These are phyloP conservation scores for Ustilaginoidea virens DNA, from an alignment of 2,329 filamentous ascomycete species.

Conservation along the genomic window DNA sequence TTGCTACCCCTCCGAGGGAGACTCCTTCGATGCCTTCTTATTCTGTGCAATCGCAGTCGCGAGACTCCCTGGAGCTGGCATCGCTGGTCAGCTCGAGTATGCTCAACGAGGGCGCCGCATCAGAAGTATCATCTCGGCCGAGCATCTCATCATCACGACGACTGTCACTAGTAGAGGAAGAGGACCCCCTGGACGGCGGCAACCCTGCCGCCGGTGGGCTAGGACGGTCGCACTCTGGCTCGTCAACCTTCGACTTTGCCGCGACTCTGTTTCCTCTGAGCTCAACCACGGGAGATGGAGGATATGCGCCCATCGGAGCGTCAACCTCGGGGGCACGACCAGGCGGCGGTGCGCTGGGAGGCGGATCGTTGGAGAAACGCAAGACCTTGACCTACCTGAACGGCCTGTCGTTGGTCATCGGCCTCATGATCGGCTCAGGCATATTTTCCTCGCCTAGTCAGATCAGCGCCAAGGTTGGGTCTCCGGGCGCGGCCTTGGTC, in stretches of 20 bases:
- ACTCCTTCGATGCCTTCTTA: slow-evolving; percentile 24
- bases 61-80: slow-evolving; percentile 92
- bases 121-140: slow-evolving; percentile 59
- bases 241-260: slow-evolving; percentile 92
- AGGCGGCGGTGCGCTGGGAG: slow-evolving; percentile 42
- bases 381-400: slow-evolving; percentile 94
- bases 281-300: slow-evolving; percentile 52
- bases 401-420: slow-evolving; percentile 78
- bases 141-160: slow-evolving; percentile 85
- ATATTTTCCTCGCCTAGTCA: slow-evolving; percentile 93
- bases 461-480: slow-evolving; percentile 82
- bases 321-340: slow-evolving; percentile 40
- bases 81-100: slow-evolving; percentile 75
- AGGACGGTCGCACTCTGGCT: slow-evolving; percentile 68
- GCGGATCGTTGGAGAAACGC: slow-evolving; percentile 78
- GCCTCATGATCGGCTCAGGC: slow-evolving; percentile 87
- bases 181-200: slow-evolving; percentile 55
- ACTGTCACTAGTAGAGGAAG: slow-evolving; percentile 65
- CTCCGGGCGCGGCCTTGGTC: slow-evolving; percentile 77
- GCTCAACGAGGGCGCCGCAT: slow-evolving; percentile 35
- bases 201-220: slow-evolving; percentile 34
- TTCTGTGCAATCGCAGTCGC: slow-evolving; percentile 31
- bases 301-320: slow-evolving; percentile 76
- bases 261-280: slow-evolving; percentile 84
- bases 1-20: background rate